Evolutionary conservation across 164 flowering plant species (phyloP), one percentile per base, ranked within the genome.

Genomic region (Taxillus chinensis): DNA sequence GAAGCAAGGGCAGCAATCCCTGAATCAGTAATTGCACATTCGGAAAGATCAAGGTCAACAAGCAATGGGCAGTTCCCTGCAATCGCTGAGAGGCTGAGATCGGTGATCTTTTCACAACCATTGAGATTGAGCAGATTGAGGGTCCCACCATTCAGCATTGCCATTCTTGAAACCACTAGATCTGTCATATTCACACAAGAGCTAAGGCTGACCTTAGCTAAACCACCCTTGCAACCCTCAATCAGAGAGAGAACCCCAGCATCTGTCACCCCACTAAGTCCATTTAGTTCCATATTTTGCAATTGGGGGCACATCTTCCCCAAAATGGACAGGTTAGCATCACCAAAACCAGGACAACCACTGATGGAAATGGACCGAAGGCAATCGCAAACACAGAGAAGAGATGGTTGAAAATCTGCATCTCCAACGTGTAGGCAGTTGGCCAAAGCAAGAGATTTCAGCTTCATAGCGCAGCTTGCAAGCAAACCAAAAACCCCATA

Each of bases 321-420:
- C 68, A 86, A 65, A 55, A 75, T 39, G 38, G 73, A 75, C 72
- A 89, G 68, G 66, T 73, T 72, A 17, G 74, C 62, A 65, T 77
- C 71, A 38, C 93, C 89, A 69, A 89, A 79, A 12, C 85, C 87
- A 27, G 93, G 86, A 74, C 96, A 89, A 70, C 77, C 67, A 4
- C 77, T 70, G 58, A 89, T 67, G 15, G 79, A 59, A 66, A 89
- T 64, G 11, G 87, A 83, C 13, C 73, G 70, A 27, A 89, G 71
- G 11, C 89, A 83, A 14, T 70, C 61, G 70, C 87, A 82, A 5
- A 78, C 75, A 60, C 85, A 43, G 43, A 78, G 41, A 9, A 15
- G 4, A 51, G 75, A 63, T 43, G 71, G 55, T 41, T 41, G 78
- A 17, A 71, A 40, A 40, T 57, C 70, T 3, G 71, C 50, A 39